Percentiles rank a stretch among this genome's conserved stretches.
Conservation (phyloP, 257 asterid genomes). For the Lycium barbarum region DNA sequence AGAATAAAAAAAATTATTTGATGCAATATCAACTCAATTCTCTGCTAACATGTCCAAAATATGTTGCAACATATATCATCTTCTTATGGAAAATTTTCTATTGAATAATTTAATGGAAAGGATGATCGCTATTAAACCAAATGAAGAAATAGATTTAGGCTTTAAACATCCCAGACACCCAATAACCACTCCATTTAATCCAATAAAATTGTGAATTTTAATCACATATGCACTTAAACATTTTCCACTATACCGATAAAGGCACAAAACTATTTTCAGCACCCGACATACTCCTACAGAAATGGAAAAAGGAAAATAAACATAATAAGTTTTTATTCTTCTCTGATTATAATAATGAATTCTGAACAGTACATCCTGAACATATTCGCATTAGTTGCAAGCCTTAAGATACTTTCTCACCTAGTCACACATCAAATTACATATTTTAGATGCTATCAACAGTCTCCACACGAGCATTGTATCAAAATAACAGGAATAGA, state of each 20-base stretch:
- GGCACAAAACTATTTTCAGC: background rate
- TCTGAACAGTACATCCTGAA: background rate
- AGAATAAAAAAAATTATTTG: background rate
- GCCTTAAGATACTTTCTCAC: background rate
- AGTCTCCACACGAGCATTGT: background rate
- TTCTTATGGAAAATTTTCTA: background rate
- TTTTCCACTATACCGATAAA: background rate
- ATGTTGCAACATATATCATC: background rate
- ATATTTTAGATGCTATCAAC: conserved; percentile 15
- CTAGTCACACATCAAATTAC: background rate
- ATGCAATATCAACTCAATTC: background rate
- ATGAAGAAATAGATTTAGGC: background rate
- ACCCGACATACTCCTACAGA: background rate
- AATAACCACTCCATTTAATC: background rate
- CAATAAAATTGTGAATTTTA: background rate
- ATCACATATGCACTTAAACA: background rate
- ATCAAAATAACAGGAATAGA: background rate
- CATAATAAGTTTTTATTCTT: background rate
- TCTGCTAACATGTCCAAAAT: background rate
- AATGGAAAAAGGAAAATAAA: background rate
- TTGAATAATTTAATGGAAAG: background rate
- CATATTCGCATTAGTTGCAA: background rate
- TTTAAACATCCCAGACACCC: background rate
- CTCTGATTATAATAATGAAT: background rate
- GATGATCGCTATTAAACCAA: background rate